A percentile compares a stretch with the other conserved stretches of the same genome.
phyloP scores from a whole-genome alignment of 2,329 filamentous ascomycete species.

The Helotiales sp. region DNA sequence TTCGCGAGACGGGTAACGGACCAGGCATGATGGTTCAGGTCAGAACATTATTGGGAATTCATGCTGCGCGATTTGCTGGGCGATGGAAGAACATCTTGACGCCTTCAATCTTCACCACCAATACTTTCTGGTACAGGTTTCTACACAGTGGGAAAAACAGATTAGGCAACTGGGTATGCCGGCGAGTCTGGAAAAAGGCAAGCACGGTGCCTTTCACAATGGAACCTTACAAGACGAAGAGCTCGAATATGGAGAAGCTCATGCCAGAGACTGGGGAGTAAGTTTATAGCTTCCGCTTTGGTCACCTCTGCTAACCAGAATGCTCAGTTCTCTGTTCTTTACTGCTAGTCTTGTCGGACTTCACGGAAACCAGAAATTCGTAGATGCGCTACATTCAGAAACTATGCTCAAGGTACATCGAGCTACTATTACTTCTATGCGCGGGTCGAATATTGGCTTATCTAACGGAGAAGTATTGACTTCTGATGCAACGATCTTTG shows the following conservation, averaged over 20 bases:
- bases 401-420: slow-evolving; percentile 16
- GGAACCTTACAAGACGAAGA: slow-evolving; percentile 14
- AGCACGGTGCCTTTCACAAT: slow-evolving; percentile 5
- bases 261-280: slow-evolving; percentile 12
- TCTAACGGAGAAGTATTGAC: slow-evolving; percentile 2
- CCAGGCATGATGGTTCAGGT: slow-evolving; percentile 17
- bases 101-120: slow-evolving; percentile 9
- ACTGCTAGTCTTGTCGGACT: slow-evolving; percentile 11
- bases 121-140: slow-evolving; percentile 14
- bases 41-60: slow-evolving; percentile 1
- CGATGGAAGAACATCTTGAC: slow-evolving; percentile 16
- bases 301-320: background rate
- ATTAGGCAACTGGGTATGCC: slow-evolving; percentile 11
- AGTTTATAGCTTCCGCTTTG: background rate
- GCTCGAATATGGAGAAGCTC: slow-evolving; percentile 13
- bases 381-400: slow-evolving; percentile 11
- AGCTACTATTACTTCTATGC: slow-evolving; percentile 15
- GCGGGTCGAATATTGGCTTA: slow-evolving; percentile 2
- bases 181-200: slow-evolving; percentile 10
- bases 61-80: slow-evolving; percentile 4
- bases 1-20: slow-evolving; percentile 14
- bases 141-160: slow-evolving; percentile 17
- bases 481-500: slow-evolving; percentile 15
- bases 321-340: slow-evolving; percentile 1
- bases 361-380: slow-evolving; percentile 16